Evolutionary conservation across 345 rosid species (phyloP).

Genomic region (Gossypioides kirkii): DNA sequence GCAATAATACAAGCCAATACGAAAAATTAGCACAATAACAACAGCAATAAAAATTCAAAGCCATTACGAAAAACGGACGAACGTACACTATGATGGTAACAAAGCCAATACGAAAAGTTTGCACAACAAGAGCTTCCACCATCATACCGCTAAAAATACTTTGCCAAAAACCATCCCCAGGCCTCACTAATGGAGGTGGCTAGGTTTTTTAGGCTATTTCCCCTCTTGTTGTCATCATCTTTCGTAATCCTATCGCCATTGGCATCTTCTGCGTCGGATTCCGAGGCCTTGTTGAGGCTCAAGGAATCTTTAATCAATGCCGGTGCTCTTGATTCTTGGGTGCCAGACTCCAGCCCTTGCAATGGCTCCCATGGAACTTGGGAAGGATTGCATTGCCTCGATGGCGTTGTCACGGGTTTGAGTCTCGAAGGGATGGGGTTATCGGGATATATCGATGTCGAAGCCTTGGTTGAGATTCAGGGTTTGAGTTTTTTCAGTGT

Average conservation of each 20-base stretch:
- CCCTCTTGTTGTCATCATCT: constrained; percentile 24
- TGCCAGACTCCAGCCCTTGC: constrained; percentile 48
- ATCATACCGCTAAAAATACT: constrained; percentile 6
- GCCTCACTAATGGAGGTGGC: constrained; percentile 55
- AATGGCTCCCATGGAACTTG: constrained; percentile 20
- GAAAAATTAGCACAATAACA: constrained; percentile 25
- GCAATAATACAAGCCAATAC: constrained; percentile 7
- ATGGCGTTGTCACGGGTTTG: constrained; percentile 47
- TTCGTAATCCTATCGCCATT: constrained; percentile 13
- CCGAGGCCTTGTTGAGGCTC: constrained; percentile 54
- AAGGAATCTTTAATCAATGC: constrained; percentile 50
- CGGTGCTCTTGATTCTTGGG: constrained; percentile 59
- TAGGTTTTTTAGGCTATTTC: constrained; percentile 42
- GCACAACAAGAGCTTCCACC: constrained; percentile 19
- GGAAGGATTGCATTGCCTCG: constrained; percentile 52
- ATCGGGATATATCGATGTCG: constrained; percentile 54
- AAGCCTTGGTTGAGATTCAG: constrained; percentile 40
- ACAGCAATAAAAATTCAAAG: neutral
- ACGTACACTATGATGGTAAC: neutral
- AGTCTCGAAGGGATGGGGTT: constrained; percentile 53
- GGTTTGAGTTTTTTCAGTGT: constrained; percentile 53
- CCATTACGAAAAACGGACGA: neutral
- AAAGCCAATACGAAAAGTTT: constrained; percentile 23
- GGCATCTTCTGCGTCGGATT: constrained; percentile 31
- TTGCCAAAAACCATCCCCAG: constrained; percentile 15